A percentile compares a stretch with the other conserved stretches of the same genome.
Conservation (phyloP, 148 eudicot species). For the Chenopodium berlandieri region DNA sequence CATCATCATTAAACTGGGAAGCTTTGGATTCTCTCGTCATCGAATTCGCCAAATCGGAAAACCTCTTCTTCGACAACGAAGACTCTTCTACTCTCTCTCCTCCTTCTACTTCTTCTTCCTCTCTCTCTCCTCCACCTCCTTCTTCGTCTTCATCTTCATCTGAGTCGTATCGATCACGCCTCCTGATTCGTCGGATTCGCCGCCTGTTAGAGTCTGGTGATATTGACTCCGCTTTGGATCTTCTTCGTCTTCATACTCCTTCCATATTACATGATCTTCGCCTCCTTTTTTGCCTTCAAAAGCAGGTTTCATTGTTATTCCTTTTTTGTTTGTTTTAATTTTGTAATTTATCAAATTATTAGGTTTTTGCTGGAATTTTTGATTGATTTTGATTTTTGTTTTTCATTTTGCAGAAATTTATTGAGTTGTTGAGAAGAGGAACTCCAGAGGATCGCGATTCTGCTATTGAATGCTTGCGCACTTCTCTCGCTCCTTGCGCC, state of each 20-base stretch:
- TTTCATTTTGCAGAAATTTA: slow-evolving; percentile 60
- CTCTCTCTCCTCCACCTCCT: slow-evolving; percentile 30
- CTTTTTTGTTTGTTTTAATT: neutral
- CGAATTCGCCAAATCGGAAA: slow-evolving; percentile 84
- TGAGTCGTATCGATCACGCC: slow-evolving; percentile 58
- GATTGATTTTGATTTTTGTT: slow-evolving; percentile 6
- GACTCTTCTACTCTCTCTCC: slow-evolving; percentile 14
- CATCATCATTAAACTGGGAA: slow-evolving; percentile 81
- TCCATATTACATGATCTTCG: slow-evolving; percentile 66
- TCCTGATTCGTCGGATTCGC: slow-evolving; percentile 59
- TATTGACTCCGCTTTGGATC: slow-evolving; percentile 63
- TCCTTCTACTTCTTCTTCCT: slow-evolving; percentile 36
- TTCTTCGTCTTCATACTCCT: slow-evolving; percentile 57
- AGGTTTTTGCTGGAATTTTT: neutral
- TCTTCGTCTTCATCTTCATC: slow-evolving; percentile 20
- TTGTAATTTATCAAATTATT: neutral
- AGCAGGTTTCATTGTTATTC: slow-evolving; percentile 48
- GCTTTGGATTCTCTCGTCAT: slow-evolving; percentile 70
- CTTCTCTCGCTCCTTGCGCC: slow-evolving; percentile 86
- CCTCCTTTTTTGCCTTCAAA: slow-evolving; percentile 80
- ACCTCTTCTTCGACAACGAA: slow-evolving; percentile 38
- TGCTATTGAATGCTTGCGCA: slow-evolving; percentile 70
- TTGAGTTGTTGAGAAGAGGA: slow-evolving; percentile 88
- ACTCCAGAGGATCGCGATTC: slow-evolving; percentile 62
- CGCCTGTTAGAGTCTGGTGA: slow-evolving; percentile 63